Base-by-base conservation (phyloP, 2,329 filamentous ascomycete genomes). In the Spiromastix sp. region DNA sequence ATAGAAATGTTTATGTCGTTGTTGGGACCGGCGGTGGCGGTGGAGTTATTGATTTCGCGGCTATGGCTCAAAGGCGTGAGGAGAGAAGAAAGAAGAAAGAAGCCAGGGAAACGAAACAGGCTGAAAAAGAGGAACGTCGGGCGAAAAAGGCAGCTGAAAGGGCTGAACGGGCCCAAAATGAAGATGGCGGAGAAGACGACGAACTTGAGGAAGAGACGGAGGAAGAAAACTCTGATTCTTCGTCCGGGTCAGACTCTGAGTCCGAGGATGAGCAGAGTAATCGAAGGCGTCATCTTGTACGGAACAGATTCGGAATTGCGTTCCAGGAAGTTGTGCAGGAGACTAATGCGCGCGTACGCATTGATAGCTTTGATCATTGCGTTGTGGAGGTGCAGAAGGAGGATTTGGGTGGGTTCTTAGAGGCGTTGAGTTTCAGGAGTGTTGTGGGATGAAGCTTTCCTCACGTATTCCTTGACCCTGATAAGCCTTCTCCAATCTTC, bases 381-480 rank as follows among this genome's bases (percentile, higher is more conserved):
- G 91, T 96, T 5, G 87, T 96, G 30, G 91, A 98, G 57, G 89
- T 98, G n/a, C 80, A 80, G 61, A 95, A 94, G 66, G 91, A 96
- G 55, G 91, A 96, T 60, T 64, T 98, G 18, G 77, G 78, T 11
- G 85, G 81, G 0, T 98, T 98, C 57, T 66, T 98, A 46, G 91
- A 98, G 64, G 80, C 81, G 37, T 60, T 98, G 54, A 95, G 87
- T 61, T 80, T 86, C 72, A 93, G 93, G 71, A 79, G 79, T 38
- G 86, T 96, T 12, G 81, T 79, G 37, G 74, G 74, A 21, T 71
- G 48, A 51, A 12, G 13, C 19, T 25, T 8, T 16, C 30, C 18
- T 7, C 21, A 24, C 21, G 21, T 7, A 7, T 24, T 7, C 21
- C 21, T 24, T n/a, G 21, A 24, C 21, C 21, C 21, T 24, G n/a